Conservation (phyloP, 2,329 filamentous ascomycete genomes). For the Xylaria digitata region DNA sequence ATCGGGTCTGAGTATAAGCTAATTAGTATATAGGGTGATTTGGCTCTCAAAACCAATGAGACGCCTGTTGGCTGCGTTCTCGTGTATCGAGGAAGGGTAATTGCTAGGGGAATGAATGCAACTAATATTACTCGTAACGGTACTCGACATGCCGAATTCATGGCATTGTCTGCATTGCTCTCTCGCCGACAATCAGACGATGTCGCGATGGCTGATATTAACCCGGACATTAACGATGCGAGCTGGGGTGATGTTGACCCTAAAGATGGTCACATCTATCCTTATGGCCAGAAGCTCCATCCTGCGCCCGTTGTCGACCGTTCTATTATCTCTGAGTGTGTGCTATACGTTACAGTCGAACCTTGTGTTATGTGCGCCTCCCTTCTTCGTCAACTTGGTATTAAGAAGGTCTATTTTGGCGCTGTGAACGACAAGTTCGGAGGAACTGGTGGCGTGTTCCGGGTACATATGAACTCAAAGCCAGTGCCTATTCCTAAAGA, state of each 20-base stretch:
- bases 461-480: constrained; percentile 76
- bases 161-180: constrained; percentile 75
- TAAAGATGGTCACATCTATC: constrained; percentile 66
- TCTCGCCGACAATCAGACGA: constrained; percentile 54
- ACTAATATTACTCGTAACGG: constrained; percentile 92
- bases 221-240: constrained; percentile 53
- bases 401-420: constrained; percentile 92
- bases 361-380: constrained; percentile 99
- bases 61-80: constrained; percentile 97
- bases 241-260: constrained; percentile 65
- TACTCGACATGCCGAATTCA: constrained; percentile 94
- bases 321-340: constrained; percentile 75
- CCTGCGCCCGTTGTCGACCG: constrained; percentile 69
- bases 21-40: constrained; percentile 72
- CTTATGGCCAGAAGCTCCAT: constrained; percentile 70
- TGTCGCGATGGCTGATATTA: constrained; percentile 39
- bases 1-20: constrained; percentile 34
- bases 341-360: constrained; percentile 96
- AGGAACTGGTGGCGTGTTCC: constrained; percentile 92
- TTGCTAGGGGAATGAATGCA: constrained; percentile 95
- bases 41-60: constrained; percentile 86
- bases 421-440: constrained; percentile 97
- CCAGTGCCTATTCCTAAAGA: constrained; percentile 48
- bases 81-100: constrained; percentile 80
- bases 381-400: constrained; percentile 85